phyloP scores from a whole-genome alignment of 2,329 filamentous ascomycete genomes.

The Penicillium paneum region DNA sequence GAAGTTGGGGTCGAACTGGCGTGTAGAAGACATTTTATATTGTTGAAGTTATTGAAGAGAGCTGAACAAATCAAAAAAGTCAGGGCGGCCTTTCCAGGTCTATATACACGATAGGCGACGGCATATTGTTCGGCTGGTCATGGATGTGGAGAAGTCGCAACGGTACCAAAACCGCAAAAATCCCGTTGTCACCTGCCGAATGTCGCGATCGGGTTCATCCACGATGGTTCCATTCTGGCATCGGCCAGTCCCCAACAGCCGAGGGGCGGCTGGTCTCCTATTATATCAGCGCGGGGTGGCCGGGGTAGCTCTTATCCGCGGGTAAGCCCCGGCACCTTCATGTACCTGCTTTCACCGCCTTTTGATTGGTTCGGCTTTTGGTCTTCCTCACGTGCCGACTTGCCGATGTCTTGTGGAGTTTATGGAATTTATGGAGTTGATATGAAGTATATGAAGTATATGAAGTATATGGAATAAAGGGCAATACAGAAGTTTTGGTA shows the following conservation, averaged over 20 bases:
- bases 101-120: conserved; percentile 21
- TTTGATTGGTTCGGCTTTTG: conserved; percentile 6
- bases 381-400: background rate
- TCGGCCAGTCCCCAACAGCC: conserved; percentile 7
- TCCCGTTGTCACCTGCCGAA: conserved; percentile 10
- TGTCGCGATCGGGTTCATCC: conserved; percentile 1
- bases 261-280: conserved; percentile 5
- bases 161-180: conserved; percentile 1
- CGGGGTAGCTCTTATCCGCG: conserved; percentile 12
- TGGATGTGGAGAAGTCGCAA: conserved; percentile 33
- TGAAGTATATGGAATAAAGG: too few relatives aligned
- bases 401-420: too few relatives aligned
- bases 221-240: background rate
- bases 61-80: background rate
- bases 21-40: conserved; percentile 20
- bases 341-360: background rate
- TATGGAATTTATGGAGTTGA: background rate
- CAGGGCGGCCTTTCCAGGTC: conserved; percentile 9
- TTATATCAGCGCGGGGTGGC: conserved; percentile 3
- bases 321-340: conserved; percentile 3
- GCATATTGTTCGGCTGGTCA: conserved; percentile 25
- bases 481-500: background rate
- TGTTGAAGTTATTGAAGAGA: background rate
- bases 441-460: too few relatives aligned
- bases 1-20: conserved; percentile 65